Base-by-base conservation (phyloP, 805 yeast genomes). In the Jamesozyma gamospora region DNA sequence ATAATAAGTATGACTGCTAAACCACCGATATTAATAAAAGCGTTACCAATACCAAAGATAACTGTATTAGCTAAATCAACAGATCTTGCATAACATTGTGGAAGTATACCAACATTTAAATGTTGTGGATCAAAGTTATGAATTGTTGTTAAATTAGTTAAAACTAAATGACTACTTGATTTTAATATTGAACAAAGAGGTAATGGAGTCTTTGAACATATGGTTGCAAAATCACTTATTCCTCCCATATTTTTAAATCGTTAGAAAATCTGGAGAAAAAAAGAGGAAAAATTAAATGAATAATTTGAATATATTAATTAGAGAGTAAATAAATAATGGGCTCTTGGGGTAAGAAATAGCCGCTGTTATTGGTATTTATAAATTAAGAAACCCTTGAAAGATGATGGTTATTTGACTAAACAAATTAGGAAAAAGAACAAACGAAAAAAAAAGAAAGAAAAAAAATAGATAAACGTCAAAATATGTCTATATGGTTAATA, bases 11-110 rank as follows among this genome's bases (percentile, higher is more conserved):
- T 46, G 32, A 85, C 71, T 6, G 72, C 62, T 27, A 92, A 62
- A 0, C 85, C 76, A 1, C 82, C 86, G 38, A 90, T 77, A 55
- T 88, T 85, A 16, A 87, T 74, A 56, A 90, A 82, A 6, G 94
- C 86, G 46, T 80, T 82, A 24, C 96, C 96, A 12, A 85, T 69
- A 57, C 85, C 85, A 64, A 87, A 90, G 16, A 90, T 84, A 65
- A 85, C 71, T 1, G 97, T 90, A 63, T 90, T 90, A 38, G 96
- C 95, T 31, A 90, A 55, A 48, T 81, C 87, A 17, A 90, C 84
- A 6, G 90, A 72, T 52, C 96, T 67, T 0, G 96, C 80, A 50
- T 85, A 90, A 63, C 97, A 90, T 30, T 62, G 58, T 4, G 96
- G 78, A 24, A 84, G 56, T 21, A 88, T 67, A 2, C 96, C 95